Evolutionary conservation across 2,329 filamentous ascomycete species (phyloP), one percentile per base, ranked within the genome.

Genomic region (Graphium sp.): DNA sequence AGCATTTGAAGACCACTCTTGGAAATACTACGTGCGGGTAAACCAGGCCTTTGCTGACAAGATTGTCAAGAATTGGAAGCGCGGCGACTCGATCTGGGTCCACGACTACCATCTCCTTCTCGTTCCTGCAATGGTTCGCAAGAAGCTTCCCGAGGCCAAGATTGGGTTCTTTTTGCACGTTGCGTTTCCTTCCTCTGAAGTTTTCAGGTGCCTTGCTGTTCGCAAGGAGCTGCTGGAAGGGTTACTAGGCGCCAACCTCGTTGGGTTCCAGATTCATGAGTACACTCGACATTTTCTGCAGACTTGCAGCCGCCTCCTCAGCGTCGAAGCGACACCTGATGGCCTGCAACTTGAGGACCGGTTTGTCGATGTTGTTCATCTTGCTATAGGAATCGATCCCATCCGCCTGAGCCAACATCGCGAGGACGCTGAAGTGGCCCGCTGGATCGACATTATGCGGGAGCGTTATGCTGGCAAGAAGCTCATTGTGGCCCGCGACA

Each of bases 161-260:
- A 94, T 95, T 41, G 87, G 87, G 8, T 89, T 95, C 58, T 95
- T 94, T 56, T 58, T 95, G 11, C 87, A 95, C 46, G 83, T 87
- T 17, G 84, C 87, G 0, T 95, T 95, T 50, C 87, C 87, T 1
- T 94, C 87, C 0, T 94, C 87, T 0, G 87, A 95, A 45, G 83
- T 95, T 2, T 95, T 95, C 55, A 72, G 87, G 26, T 95, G 87
- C 48, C 57, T 95, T 14, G 81, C 87, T 3, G 75, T 83, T 8
- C 78, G 87, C 33, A 85, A 79, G 39, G 70, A 93, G 50, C 66
- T 95, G 7, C 66, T 95, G 2, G 78, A 93, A 41, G 87, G 89
- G 31, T 87, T 95, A 61, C 69, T 95, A 1, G 87, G 87, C 7
- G 82, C 89, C 31, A 92, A 94, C 41, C 60, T 95, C 9, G 71